Base-by-base conservation (phyloP, 2,329 filamentous ascomycete genomes). In the Fusarium sp. region DNA sequence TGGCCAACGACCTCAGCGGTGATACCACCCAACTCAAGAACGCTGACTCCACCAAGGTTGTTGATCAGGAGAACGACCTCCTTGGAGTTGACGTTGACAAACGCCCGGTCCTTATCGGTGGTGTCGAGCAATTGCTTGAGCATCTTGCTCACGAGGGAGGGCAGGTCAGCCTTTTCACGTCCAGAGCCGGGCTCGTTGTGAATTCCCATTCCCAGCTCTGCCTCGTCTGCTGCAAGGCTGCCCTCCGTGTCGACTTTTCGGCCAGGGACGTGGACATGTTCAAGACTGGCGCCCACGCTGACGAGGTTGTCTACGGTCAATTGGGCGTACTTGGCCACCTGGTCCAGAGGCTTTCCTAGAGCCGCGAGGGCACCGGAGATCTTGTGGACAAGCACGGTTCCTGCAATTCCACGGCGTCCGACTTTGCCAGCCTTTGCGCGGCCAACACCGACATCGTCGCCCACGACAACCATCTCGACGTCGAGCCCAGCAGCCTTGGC, bases 231-330 rank as follows among this genome's bases (percentile, higher is more conserved):
- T 42, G 78, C 81, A 54, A 94, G 76, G 38, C 68, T 74, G 26
- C 88, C 87, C 24, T 87, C 85, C 39, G 81, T 82, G 64, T 86
- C 84, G 7, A 80, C 73, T 2, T 80, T 84, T 58, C 93, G 85
- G 5, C 94, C 93, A 0, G 94, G 94, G 0, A 97, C 91, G 73
- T 97, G 94, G n/a, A 97, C 93, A 74, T 96, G 93, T 64, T 91
- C 89, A 38, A 97, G 79, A 49, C 91, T 94, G 4, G 91, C 91
- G 13, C 93, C 94, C 22, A 97, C 91, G 38, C 90, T 93, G 31
- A 96, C 90, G 7, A 94, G 78, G 73, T 96, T 96, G 15, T 86
- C 82, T 3, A 91, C 88, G 4, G 87, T 85, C 45, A 92, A 78
- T 70, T 88, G 83, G 7, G 92, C 93, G 10, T 93, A 85, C 62